Base-by-base conservation (phyloP, 2,329 filamentous ascomycete genomes). In the Coleophoma eucalyptorum region DNA sequence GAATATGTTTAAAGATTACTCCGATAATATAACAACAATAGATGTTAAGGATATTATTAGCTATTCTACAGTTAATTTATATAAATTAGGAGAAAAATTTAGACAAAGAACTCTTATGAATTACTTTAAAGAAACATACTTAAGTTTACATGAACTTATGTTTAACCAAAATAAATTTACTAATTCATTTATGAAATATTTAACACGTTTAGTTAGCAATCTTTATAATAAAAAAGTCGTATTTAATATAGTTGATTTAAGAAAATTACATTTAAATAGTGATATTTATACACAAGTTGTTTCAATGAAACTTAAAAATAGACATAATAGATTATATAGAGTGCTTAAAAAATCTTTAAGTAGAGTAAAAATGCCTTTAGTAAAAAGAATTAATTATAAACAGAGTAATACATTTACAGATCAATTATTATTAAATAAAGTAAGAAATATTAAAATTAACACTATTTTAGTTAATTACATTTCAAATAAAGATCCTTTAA, bases 231-330 rank as follows among this genome's bases (percentile, higher is more conserved):
- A 63, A 61, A 55, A 60, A 56, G 50, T 61, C 55, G 55, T 58
- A 56, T 62, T 62, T 59, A 64, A 65, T 56, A 53, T 63, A 54
- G 48, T 64, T 55, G 62, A 63, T 59, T 59, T 63, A 58, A 59
- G 58, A 62, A 59, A 57, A n/a, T 60, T 58, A 54, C 55, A 61
- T 55, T 62, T 60, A 58, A 65, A 64, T 58, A 59, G 55, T 61
- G 55, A 62, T 58, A 60, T 63, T 54, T n/a, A 63, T 58, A 62
- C 54, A 51, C 48, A 59, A 57, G 51, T 49, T 55, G 48, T 62
- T 42, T 40, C 57, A 56, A 52, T 58, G 54, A 62, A 64, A 62
- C 55, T 65, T 59, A 62, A 57, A 58, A 63, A 62, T 57, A 58
- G 51, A 55, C 58, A 62, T 55, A 63, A 54, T 59, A 65, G 51